Base-by-base conservation (phyloP, 306 rosid species). In the Mimosa pudica region DNA sequence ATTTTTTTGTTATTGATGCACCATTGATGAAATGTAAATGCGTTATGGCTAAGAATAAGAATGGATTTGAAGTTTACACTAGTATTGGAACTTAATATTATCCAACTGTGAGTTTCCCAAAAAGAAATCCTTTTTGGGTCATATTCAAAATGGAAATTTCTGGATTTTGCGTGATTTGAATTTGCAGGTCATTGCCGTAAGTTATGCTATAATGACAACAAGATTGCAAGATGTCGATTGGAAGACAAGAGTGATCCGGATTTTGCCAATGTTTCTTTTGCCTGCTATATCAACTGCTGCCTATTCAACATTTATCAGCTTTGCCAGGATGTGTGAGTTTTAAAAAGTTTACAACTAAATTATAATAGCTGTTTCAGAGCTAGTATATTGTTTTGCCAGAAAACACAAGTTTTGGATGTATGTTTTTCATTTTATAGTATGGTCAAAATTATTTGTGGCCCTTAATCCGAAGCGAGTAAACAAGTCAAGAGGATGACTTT, bases 201-300 rank as follows among this genome's bases (percentile, higher is more conserved):
- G 84, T 67, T 95, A 86, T 91, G 99, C 98, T 52, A 90, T 93
- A 75, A 71, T 87, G 87, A 91, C 94, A 13, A 89, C 99, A 20
- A 86, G 97, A 83, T 62, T 90, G 44, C 44, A 60, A 49, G 87
- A 89, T 76, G 57, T 95, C 84, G 48, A 90, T 76, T 95, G 97
- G 99, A 90, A 86, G 87, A 89, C 80, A 89, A 91, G 99, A 75
- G 90, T 92, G 7, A 70, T 91, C 66, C 85, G 89, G 73, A 84
- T 92, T 83, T 79, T 88, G 69, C 99, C 99, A 0, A 91, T 95
- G 96, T 95, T 95, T 91, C 90, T 95, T 82, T 84, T 91, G 87
- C 97, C 99, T 58, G 93, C 84, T 49, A 48, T 95, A 46, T 82
- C 97, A 63, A 12, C 83, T 61, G 78, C 84, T 77, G 48, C 84